A percentile compares a stretch with the other conserved stretches of the same genome.
Evolutionary conservation across 2,329 filamentous ascomycete species (phyloP).

Genomic region (Aspergillus luchuensis): DNA sequence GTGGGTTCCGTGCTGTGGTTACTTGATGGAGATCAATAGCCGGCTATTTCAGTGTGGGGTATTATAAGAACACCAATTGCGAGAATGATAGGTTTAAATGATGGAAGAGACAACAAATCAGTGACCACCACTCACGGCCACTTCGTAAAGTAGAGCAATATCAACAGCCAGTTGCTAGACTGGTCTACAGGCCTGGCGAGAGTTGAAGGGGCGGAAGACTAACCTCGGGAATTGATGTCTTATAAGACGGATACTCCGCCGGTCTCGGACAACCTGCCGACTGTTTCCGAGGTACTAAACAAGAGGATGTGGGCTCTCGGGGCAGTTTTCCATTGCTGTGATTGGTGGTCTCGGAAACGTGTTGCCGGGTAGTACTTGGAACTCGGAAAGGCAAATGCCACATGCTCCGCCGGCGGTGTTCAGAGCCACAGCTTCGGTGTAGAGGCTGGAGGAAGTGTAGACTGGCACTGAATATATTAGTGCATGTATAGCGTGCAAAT

Average conservation of each 20-base stretch:
- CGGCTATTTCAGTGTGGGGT: not conserved
- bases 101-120: too few relatives aligned
- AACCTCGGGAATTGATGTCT: not conserved
- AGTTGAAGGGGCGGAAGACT: not conserved
- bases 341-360: conserved; percentile 26
- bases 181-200: not conserved
- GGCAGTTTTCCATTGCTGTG: not conserved
- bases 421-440: not conserved
- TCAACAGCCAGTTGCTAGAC: not conserved
- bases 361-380: not conserved
- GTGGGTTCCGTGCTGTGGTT: not conserved
- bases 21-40: not conserved
- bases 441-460: not conserved
- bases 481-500: too few relatives aligned
- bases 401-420: not conserved
- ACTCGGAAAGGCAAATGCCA: not conserved
- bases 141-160: not conserved
- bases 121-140: too few relatives aligned
- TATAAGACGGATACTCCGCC: conserved; percentile 5
- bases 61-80: not conserved
- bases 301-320: not conserved
- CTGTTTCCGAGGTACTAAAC: conserved; percentile 13
- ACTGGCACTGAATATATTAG: too few relatives aligned
- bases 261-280: conserved; percentile 20
- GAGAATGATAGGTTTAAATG: too few relatives aligned